Conservation (phyloP, 176 grass and related monocot species). For the Juncus effusus region DNA sequence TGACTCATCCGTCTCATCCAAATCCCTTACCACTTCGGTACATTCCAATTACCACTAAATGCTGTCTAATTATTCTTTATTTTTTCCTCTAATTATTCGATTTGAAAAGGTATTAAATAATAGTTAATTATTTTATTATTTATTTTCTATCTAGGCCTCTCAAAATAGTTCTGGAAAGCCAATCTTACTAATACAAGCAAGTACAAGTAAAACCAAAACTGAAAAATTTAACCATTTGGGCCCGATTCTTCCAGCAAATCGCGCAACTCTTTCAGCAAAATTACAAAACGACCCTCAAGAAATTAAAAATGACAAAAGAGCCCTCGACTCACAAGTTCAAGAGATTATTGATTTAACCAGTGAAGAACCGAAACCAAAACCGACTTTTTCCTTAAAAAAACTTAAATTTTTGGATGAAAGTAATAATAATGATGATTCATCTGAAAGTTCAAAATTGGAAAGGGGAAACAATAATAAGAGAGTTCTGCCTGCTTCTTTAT, state of each 20-base stretch:
- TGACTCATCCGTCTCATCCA: slow-evolving; percentile 16
- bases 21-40: slow-evolving; percentile 53
- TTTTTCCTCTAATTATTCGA: not conserved
- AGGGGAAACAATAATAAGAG: not conserved
- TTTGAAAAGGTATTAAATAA: slow-evolving; percentile 21
- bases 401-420: slow-evolving; percentile 42
- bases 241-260: slow-evolving; percentile 76
- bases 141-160: slow-evolving; percentile 34
- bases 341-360: slow-evolving; percentile 44
- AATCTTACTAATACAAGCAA: slow-evolving; percentile 33
- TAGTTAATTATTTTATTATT: slow-evolving; percentile 23
- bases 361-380: slow-evolving; percentile 21
- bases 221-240: slow-evolving; percentile 42
- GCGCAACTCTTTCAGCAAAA: slow-evolving; percentile 53
- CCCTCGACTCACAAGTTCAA: slow-evolving; percentile 32
- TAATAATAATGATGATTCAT: not conserved
- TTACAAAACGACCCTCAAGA: slow-evolving; percentile 29
- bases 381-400: slow-evolving; percentile 50
- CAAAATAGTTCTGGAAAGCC: slow-evolving; percentile 34
- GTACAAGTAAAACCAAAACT: slow-evolving; percentile 30
- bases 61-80: not conserved
- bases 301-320: slow-evolving; percentile 30
- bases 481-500: slow-evolving; percentile 25
- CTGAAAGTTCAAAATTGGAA: slow-evolving; percentile 10
- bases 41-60: slow-evolving; percentile 13